Conservation (phyloP, 2,329 filamentous ascomycete species). For the Ilyonectria mors-panacis region DNA sequence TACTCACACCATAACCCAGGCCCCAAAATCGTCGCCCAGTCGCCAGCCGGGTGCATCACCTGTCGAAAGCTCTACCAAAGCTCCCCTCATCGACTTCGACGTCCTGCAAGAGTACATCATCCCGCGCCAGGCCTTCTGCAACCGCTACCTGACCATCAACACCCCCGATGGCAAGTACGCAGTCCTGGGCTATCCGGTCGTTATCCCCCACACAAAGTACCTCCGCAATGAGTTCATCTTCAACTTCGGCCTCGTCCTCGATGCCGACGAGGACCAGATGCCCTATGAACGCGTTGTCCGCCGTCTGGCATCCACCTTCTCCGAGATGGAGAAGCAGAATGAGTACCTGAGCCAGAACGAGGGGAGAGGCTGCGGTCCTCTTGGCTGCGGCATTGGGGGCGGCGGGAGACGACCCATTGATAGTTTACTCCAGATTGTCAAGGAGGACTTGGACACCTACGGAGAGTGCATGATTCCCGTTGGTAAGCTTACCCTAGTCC, state of each 20-base stretch:
- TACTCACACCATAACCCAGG: slow-evolving; percentile 55
- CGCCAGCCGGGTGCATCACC: slow-evolving; percentile 73
- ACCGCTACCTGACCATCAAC: slow-evolving; percentile 87
- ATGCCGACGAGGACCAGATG: slow-evolving; percentile 76
- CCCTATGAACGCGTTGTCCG: slow-evolving; percentile 89
- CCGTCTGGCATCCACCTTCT: slow-evolving; percentile 87
- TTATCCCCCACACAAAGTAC: slow-evolving; percentile 86
- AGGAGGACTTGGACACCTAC: slow-evolving; percentile 95
- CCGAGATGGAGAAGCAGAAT: slow-evolving; percentile 92
- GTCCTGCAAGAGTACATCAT: slow-evolving; percentile 94
- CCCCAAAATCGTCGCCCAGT: slow-evolving; percentile 75
- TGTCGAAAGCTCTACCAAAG: slow-evolving; percentile 52
- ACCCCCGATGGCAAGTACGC: slow-evolving; percentile 79
- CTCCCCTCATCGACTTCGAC: slow-evolving; percentile 86
- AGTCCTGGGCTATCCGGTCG: slow-evolving; percentile 90
- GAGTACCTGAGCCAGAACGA: slow-evolving; percentile 81
- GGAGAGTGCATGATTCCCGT: slow-evolving; percentile 99
- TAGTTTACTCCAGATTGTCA: slow-evolving; percentile 84
- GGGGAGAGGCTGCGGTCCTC: slow-evolving; percentile 48
- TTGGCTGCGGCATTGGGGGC: slow-evolving; percentile 42
- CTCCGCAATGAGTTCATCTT: slow-evolving; percentile 97
- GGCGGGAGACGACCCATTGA: slow-evolving; percentile 78
- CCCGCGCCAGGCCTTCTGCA: slow-evolving; percentile 94
- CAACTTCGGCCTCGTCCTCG: slow-evolving; percentile 92
- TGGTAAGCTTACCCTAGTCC: slow-evolving; percentile 66